phyloP scores from a whole-genome alignment of 306 rosid species.

The Urtica urens region DNA sequence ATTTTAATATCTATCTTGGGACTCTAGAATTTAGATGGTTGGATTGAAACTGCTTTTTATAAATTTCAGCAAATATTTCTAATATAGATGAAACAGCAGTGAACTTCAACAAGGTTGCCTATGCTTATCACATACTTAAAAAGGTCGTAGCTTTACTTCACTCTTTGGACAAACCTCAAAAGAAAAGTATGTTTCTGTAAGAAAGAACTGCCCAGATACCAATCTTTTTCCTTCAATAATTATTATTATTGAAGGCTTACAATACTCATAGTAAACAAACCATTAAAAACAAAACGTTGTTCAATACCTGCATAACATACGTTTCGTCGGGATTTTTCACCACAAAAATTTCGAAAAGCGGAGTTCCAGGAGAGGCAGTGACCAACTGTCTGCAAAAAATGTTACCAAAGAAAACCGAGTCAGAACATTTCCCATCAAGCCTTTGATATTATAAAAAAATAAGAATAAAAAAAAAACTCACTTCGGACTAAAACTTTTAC shows the following conservation, averaged over 20 bases:
- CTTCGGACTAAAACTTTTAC: constrained; percentile 84
- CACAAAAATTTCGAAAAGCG: constrained; percentile 83
- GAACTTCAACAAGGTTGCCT: no score
- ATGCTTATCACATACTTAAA: no score
- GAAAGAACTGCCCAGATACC: no score
- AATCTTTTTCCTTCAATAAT: neutral
- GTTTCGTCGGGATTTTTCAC: constrained; percentile 61
- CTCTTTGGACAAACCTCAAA: no score
- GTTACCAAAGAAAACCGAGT: constrained; percentile 26
- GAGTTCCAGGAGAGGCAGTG: constrained; percentile 71
- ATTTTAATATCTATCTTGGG: no score
- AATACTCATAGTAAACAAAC: neutral
- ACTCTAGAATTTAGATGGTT: no score
- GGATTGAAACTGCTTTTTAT: no score
- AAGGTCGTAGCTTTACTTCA: no score
- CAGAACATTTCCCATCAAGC: constrained; percentile 1
- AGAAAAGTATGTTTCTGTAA: no score
- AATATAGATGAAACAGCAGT: no score
- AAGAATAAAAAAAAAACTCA: constrained; percentile 27
- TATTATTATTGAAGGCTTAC: constrained; percentile 1
- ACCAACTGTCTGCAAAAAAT: constrained; percentile 63
- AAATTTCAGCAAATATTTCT: no score
- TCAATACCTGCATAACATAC: constrained; percentile 71
- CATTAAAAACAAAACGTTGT: constrained; percentile 11
- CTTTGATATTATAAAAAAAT: no score